phyloP scores from a whole-genome alignment of 192 early-diverging fungal genomes.

The Coemansia sp. region DNA sequence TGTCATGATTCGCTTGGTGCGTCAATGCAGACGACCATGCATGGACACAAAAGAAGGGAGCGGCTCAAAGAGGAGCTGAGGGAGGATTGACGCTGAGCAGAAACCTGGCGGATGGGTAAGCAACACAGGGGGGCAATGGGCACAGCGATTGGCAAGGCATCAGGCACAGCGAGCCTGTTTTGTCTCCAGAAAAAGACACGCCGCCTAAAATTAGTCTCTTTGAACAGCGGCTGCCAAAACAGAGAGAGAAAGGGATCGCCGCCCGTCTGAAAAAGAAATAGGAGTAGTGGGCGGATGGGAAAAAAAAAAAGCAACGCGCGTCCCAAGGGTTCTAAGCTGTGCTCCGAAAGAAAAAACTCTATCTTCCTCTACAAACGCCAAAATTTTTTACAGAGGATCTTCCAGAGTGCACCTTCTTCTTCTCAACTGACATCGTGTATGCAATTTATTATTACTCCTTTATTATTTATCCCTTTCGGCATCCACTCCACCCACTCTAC shows the following conservation, averaged over 20 bases:
- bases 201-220: slow-evolving; percentile 29
- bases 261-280: not conserved
- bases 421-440: slow-evolving; percentile 2
- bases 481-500: not conserved
- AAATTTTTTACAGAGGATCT: no score
- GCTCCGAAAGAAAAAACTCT: not conserved
- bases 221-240: not conserved
- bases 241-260: not conserved
- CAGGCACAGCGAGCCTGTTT: not conserved
- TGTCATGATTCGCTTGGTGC: not conserved
- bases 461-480: slow-evolving; percentile 2
- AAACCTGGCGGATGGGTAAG: slow-evolving; percentile 2
- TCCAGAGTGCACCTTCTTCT: not conserved
- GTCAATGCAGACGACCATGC: slow-evolving; percentile 11
- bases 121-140: not conserved
- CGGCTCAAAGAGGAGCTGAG: not conserved
- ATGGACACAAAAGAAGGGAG: not conserved
- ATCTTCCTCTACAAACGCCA: slow-evolving; percentile 5
- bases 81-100: not conserved
- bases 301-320: not conserved
- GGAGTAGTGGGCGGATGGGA: not conserved
- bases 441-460: not conserved
- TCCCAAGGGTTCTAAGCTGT: not conserved
- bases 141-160: slow-evolving; percentile 3
- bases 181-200: not conserved